Conservation (phyloP, 2,329 filamentous ascomycete species). For the Penicillium thymicola region DNA sequence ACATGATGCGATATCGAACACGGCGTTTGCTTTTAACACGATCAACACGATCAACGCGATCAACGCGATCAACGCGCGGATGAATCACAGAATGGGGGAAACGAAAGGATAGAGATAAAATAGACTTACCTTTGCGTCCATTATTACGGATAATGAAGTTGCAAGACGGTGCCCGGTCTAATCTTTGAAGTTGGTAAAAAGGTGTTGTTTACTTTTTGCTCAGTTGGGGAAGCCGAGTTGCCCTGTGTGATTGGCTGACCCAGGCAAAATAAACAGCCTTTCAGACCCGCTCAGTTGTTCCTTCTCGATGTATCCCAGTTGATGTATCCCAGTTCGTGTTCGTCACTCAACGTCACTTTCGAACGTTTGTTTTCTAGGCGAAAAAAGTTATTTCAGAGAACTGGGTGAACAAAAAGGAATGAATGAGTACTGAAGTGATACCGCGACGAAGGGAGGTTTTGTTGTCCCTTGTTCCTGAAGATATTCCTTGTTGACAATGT, state of each 20-base stretch:
- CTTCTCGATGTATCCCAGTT: neutral
- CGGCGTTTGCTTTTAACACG: neutral
- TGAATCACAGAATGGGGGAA: neutral
- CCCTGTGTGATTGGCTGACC: conserved; percentile 16
- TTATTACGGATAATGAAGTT: conserved; percentile 23
- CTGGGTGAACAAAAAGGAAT: neutral
- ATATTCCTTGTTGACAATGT: conserved; percentile 1
- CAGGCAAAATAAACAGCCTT: conserved; percentile 24
- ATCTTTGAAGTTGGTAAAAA: conserved; percentile 1
- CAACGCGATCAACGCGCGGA: neutral
- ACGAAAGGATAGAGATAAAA: conserved; percentile 13
- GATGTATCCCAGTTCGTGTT: neutral
- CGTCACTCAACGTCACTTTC: neutral
- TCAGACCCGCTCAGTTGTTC: conserved; percentile 5
- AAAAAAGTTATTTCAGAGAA: too few relatives aligned
- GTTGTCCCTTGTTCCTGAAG: conserved; percentile 3
- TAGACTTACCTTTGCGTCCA: conserved; percentile 48
- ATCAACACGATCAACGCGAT: conserved; percentile 1
- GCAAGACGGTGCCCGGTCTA: conserved; percentile 3
- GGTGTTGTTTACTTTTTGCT: conserved; percentile 28
- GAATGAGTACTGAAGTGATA: neutral
- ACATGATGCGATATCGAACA: neutral
- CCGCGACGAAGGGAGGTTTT: neutral
- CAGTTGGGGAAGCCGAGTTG: conserved; percentile 19
- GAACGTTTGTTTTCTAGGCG: neutral